A percentile compares a stretch with the other conserved stretches of the same genome.
phyloP scores from a whole-genome alignment of 129 eudicot genomes.

The Centella asiatica region DNA sequence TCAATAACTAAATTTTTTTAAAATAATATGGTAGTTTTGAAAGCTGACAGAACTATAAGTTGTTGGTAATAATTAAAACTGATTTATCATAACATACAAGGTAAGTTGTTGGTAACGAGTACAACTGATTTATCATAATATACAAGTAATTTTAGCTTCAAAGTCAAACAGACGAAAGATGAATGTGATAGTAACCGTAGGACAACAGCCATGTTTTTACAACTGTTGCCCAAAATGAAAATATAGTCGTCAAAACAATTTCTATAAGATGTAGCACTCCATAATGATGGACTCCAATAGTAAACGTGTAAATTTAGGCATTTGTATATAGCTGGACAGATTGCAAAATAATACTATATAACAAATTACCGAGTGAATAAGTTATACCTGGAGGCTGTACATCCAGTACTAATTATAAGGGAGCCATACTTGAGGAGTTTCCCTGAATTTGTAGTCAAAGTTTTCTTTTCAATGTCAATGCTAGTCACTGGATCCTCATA shows the following conservation, averaged over 20 bases:
- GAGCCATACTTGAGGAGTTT: constrained; percentile 81
- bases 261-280: neutral
- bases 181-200: too few relatives aligned
- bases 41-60: too few relatives aligned
- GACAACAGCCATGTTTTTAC: neutral
- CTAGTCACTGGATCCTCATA: constrained; percentile 80
- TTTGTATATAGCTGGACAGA: neutral
- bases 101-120: too few relatives aligned
- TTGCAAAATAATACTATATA: neutral
- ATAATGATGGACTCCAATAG: neutral
- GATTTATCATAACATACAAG: too few relatives aligned
- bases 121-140: too few relatives aligned
- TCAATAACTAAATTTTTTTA: too few relatives aligned
- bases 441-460: constrained; percentile 82
- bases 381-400: constrained; percentile 79
- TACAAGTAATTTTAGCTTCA: too few relatives aligned
- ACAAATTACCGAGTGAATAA: neutral
- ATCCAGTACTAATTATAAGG: constrained; percentile 86
- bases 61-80: too few relatives aligned
- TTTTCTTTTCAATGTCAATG: constrained; percentile 68
- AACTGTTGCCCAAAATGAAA: neutral
- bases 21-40: too few relatives aligned
- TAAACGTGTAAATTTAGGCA: neutral
- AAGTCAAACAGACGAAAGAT: too few relatives aligned
- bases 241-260: neutral